Percentiles rank a stretch among this genome's conserved stretches.
These are phyloP conservation scores for Spizellomyces punctatus DNA, from an alignment of 192 early-diverging fungal species.

Conservation along the genomic window DNA sequence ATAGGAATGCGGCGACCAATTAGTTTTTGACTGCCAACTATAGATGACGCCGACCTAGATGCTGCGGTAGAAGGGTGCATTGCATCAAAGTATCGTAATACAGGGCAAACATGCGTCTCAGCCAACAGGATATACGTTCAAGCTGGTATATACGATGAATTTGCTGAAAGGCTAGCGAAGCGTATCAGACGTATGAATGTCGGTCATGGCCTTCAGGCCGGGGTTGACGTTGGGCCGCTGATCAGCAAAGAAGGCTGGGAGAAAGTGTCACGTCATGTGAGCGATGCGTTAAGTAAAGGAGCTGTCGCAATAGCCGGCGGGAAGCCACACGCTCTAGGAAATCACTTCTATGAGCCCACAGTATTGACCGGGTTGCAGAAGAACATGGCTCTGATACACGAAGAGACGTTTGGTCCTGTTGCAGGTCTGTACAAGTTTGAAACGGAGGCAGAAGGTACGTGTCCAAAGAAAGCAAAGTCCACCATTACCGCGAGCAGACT, in stretches of 20 bases:
- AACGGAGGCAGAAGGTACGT: conserved; percentile 61
- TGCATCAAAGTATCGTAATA: conserved; percentile 43
- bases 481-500: not conserved
- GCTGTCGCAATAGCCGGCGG: conserved; percentile 74
- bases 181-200: conserved; percentile 61
- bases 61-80: conserved; percentile 47
- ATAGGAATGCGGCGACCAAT: not conserved
- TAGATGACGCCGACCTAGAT: conserved; percentile 44
- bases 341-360: conserved; percentile 77
- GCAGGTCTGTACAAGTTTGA: conserved; percentile 76
- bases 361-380: conserved; percentile 70
- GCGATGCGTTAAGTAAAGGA: conserved; percentile 74
- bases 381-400: conserved; percentile 68
- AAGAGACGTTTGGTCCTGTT: conserved; percentile 94
- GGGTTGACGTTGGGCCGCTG: conserved; percentile 77
- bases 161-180: conserved; percentile 51
- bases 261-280: conserved; percentile 69
- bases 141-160: conserved; percentile 36
- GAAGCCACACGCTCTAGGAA: conserved; percentile 24
- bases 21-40: not conserved
- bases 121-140: conserved; percentile 52
- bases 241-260: conserved; percentile 70
- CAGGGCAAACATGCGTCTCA: conserved; percentile 51
- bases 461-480: not conserved
- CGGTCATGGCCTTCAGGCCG: conserved; percentile 72